Evolutionary conservation across 306 rosid genomes (phyloP).

Genomic region (Acmispon strigosus): DNA sequence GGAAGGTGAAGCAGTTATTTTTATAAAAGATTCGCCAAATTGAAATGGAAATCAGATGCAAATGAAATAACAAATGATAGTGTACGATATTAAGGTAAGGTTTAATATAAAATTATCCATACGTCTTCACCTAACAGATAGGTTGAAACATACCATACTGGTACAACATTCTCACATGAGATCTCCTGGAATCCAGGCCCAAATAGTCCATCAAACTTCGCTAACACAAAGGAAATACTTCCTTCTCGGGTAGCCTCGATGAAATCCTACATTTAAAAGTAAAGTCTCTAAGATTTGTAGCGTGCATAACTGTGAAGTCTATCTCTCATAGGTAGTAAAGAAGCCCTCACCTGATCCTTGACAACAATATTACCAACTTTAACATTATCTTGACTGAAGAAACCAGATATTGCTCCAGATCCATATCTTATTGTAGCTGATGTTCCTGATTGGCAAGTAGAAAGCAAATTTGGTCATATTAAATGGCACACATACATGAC

Average conservation of each 20-base stretch:
- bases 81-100: too few species aligned
- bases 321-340: conserved; percentile 1
- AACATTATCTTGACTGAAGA: conserved; percentile 74
- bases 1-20: too few species aligned
- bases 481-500: not conserved
- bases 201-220: conserved; percentile 76
- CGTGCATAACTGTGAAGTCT: conserved; percentile 14
- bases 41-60: too few species aligned
- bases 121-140: not conserved
- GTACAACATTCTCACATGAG: conserved; percentile 62
- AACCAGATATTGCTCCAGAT: conserved; percentile 76
- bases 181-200: conserved; percentile 93
- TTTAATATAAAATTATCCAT: too few species aligned
- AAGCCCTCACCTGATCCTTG: conserved; percentile 55
- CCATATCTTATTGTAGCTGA: conserved; percentile 64
- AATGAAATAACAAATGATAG: too few species aligned
- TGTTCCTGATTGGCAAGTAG: conserved; percentile 49
- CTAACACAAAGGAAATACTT: conserved; percentile 59
- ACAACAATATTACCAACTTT: conserved; percentile 59
- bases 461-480: not conserved
- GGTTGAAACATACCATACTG: conserved; percentile 56
- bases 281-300: not conserved
- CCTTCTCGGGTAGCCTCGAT: conserved; percentile 77
- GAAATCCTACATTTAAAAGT: conserved; percentile 53
- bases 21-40: not conserved